phyloP scores from a whole-genome alignment of 2,329 filamentous ascomycete genomes.

The Boeremia exigua region DNA sequence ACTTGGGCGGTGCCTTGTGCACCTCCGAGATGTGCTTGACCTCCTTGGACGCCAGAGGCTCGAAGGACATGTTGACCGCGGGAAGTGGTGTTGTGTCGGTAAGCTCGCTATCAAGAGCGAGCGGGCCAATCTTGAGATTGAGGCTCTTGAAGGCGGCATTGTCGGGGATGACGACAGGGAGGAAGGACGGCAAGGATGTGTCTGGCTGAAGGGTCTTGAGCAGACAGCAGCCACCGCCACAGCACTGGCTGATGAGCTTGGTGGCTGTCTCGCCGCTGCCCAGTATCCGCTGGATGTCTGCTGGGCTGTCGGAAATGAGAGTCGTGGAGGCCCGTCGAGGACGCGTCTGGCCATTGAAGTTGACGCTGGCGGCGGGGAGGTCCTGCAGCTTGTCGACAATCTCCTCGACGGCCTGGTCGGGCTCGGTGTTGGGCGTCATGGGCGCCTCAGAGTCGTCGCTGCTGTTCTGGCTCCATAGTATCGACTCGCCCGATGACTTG shows the following conservation, averaged over 20 bases:
- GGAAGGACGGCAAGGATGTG: constrained; percentile 51
- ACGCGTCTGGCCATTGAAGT: constrained; percentile 45
- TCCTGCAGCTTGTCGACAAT: constrained; percentile 50
- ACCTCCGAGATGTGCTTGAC: constrained; percentile 51
- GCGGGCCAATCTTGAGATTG: constrained; percentile 74
- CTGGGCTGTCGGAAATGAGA: constrained; percentile 65
- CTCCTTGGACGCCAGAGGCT: constrained; percentile 59
- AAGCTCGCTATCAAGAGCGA: constrained; percentile 73
- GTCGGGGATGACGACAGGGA: constrained; percentile 67
- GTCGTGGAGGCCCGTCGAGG: constrained; percentile 71
- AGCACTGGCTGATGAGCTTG: constrained; percentile 67
- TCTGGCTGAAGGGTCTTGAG: constrained; percentile 61
- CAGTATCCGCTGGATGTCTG: constrained; percentile 64
- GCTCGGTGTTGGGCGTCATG: constrained; percentile 53
- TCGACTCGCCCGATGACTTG: constrained; percentile 50
- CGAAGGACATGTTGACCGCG: constrained; percentile 74
- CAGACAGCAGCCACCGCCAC: constrained; percentile 70
- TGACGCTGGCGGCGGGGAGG: constrained; percentile 44
- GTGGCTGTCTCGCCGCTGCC: constrained; percentile 63
- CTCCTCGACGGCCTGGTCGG: constrained; percentile 50
- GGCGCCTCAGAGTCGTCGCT: constrained; percentile 52
- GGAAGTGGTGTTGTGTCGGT: constrained; percentile 76
- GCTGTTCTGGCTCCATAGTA: constrained; percentile 50
- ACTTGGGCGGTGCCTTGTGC: constrained; percentile 75
- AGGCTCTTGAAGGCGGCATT: constrained; percentile 86